Evolutionary conservation across 1,139 yeast genomes (phyloP), one percentile per base, ranked within the genome.

Genomic region (Yamadazyma songkhlaensis): DNA sequence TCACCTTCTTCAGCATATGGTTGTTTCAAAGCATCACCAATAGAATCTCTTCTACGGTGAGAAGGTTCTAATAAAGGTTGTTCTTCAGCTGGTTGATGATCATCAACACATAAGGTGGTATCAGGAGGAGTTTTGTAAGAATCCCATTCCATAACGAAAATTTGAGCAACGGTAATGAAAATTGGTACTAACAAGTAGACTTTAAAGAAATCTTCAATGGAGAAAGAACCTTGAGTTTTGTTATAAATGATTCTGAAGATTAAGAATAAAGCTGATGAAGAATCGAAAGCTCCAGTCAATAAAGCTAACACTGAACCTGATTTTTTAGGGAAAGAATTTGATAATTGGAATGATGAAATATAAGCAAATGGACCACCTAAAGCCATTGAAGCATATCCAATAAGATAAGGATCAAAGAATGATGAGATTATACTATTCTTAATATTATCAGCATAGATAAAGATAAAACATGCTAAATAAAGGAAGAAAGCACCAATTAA

Each of bases 331-430:
- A 70, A 70, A 3, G 74, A 53, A 44, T 70, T 70, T 17, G 74
- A 67, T 41, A 70, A 62, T 46, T 70, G 75, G 49, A 70, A 70
- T 6, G 71, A 63, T 2, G 74, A 66, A 44, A 70, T 69, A 47
- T 53, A 70, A 1, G 67, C 64, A 52, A 70, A 69, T 4, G 76
- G 75, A 2, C 76, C 76, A 7, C 76, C 76, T 41, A 70, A 59
- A 2, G 75, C 72, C 61, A 70, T 54, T 12, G 56, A 53, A 1
- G 64, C 64, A 43, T 67, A 70, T 3, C 74, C 76, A 27, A 60
- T 35, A 37, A 70, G 45, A 50, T 68, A 70, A 4, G 75, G 74
- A 46, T 70, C 76, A 25, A 55, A 44, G 6, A 54, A 26, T 3
- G 41, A 17, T n/a, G 44, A 38, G 10, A 52, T 25, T 24, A 46